Evolutionary conservation across 768 basidiomycete species (phyloP).

Genomic region (Mycena maculata): DNA sequence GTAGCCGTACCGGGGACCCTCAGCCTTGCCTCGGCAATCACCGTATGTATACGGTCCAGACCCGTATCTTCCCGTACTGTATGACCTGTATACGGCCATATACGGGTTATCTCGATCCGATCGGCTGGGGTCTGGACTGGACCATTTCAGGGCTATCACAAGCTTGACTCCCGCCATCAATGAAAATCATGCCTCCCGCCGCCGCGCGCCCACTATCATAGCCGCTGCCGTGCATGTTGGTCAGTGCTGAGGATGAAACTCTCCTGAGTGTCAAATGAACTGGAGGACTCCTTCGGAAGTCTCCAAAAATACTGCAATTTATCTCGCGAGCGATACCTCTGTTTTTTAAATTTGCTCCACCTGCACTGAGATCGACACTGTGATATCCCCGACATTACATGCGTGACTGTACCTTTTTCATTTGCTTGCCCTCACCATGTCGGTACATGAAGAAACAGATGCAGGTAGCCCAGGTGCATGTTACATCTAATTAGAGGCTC

Average conservation of each 20-base stretch:
- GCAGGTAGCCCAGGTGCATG: neutral
- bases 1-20: too few species aligned
- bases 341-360: conserved; percentile 6
- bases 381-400: neutral
- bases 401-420: neutral
- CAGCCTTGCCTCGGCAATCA: too few species aligned
- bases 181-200: too few species aligned
- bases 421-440: neutral
- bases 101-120: neutral
- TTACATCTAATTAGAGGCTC: neutral
- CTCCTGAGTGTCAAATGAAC: too few species aligned
- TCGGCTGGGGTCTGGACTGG: neutral
- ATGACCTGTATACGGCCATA: neutral
- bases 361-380: too few species aligned
- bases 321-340: neutral
- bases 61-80: neutral
- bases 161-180: too few species aligned
- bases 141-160: too few species aligned
- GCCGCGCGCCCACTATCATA: too few species aligned
- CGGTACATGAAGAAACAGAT: neutral
- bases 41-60: neutral
- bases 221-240: too few species aligned
- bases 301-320: too few species aligned
- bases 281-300: too few species aligned
- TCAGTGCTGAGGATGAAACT: too few species aligned